These are phyloP conservation scores for Tylopilus cervinicoccineus DNA, from an alignment of 768 basidiomycete species.

Conservation along the genomic window DNA sequence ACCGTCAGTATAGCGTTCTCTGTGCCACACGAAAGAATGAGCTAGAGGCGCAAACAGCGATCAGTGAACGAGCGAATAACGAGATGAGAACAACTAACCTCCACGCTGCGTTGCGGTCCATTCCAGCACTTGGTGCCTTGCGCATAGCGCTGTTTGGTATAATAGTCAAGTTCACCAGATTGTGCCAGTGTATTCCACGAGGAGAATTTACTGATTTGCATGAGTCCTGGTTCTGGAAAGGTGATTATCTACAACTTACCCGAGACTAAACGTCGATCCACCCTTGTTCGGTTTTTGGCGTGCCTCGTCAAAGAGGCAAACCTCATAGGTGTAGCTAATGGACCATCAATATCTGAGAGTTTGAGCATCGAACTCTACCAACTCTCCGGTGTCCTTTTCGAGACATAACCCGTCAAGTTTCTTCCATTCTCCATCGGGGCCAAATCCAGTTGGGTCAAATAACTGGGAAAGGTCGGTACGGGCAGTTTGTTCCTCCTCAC, in stretches of 20 bases:
- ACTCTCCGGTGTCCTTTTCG: slow-evolving; percentile 86
- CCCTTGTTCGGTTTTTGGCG: slow-evolving; percentile 86
- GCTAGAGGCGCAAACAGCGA: slow-evolving; percentile 36
- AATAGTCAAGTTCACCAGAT: slow-evolving; percentile 68
- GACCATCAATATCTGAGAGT: slow-evolving; percentile 5
- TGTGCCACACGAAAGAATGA: slow-evolving; percentile 79
- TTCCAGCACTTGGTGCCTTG: slow-evolving; percentile 94
- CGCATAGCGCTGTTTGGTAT: slow-evolving; percentile 78
- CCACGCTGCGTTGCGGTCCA: slow-evolving; percentile 84
- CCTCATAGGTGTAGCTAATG: slow-evolving; percentile 84
- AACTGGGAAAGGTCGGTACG: slow-evolving; percentile 61
- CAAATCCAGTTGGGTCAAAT: slow-evolving; percentile 63
- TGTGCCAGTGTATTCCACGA: slow-evolving; percentile 69
- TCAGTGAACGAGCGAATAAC: slow-evolving; percentile 2
- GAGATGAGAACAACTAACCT: slow-evolving; percentile 41
- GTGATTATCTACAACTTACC: slow-evolving; percentile 49
- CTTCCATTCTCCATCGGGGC: slow-evolving; percentile 89
- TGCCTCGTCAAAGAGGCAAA: slow-evolving; percentile 87
- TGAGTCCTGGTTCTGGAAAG: not conserved
- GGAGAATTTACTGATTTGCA: slow-evolving; percentile 55
- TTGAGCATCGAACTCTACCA: slow-evolving; percentile 34
- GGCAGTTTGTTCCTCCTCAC: slow-evolving; percentile 51
- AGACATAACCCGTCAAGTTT: slow-evolving; percentile 84
- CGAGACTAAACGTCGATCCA: slow-evolving; percentile 71
- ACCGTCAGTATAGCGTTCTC: slow-evolving; percentile 79